Base-by-base conservation (phyloP, 1,139 yeast species). In the Yamadazyma spencermartinsiae region DNA sequence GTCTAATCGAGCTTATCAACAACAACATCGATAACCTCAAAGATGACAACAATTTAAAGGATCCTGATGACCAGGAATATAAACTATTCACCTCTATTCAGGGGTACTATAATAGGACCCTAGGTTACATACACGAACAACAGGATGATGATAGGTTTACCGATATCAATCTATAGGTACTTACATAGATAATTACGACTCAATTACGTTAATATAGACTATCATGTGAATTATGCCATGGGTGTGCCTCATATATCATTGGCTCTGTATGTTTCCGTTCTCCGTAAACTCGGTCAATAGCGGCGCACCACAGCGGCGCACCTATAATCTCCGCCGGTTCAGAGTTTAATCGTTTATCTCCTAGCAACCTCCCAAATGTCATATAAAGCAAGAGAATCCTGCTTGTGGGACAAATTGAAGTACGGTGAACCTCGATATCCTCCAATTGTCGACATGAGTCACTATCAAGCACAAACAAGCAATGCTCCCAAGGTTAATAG, bases 1-100 rank as follows among this genome's bases (percentile, higher is more conserved):
- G 97, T 6, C 68, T 92, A 45, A 84, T 92, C 43, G 96, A 88
- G 50, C 71, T 92, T 50, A 86, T 90, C 41, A 80, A 79, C 51
- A 82, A 88, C 20, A 90, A 87, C 54, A 65, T 90, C 42, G 81
- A 79, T 30, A 77, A 80, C 34, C 61, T 82, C 46, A 57, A 54
- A 30, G 65, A 62, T 26, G 67, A 63, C 24, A 50, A 48, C 36
- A 48, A 46, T 12, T 19, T 43, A 7, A 45, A 41, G n/a, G 49
- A 46, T 36, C 38, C 38, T 12, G 58, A 54, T 17, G 58, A 53
- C 30, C 63, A 58, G 33, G 74, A 69, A 46, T 62, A 65, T 29
- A 62, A 61, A 15, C 50, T 67, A 30, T 64, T 68, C 41, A 52
- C 49, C 14, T 57, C 58, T 25, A 63, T 67, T 26, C 54, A 55